Conservation (phyloP, 768 basidiomycete species). For the Leccinum variicolor region DNA sequence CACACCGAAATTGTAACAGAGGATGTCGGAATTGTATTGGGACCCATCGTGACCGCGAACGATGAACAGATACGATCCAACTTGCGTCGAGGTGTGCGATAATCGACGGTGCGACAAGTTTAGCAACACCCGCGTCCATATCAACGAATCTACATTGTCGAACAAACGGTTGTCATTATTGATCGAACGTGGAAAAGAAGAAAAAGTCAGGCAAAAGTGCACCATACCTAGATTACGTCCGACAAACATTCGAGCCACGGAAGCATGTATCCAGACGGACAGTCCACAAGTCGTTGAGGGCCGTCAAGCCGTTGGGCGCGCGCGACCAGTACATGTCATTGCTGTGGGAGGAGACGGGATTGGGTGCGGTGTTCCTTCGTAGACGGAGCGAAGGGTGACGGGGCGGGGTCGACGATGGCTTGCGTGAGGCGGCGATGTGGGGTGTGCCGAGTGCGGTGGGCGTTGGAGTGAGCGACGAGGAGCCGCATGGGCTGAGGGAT, state of each 20-base stretch:
- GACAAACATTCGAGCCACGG: conserved; percentile 63
- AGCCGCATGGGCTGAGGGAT: background rate
- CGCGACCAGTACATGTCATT: conserved; percentile 81
- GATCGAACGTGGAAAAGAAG: background rate
- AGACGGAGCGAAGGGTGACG: conserved; percentile 27
- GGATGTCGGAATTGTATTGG: conserved; percentile 69
- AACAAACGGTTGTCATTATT: background rate
- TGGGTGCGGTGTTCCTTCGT: conserved; percentile 22
- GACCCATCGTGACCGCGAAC: conserved; percentile 84
- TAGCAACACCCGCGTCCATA: conserved; percentile 28
- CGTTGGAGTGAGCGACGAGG: conserved; percentile 12
- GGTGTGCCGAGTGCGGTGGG: conserved; percentile 25
- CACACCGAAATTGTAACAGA: conserved; percentile 84
- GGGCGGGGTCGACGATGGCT: conserved; percentile 31
- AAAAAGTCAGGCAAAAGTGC: background rate
- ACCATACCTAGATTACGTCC: conserved; percentile 81
- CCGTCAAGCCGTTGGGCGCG: conserved; percentile 84
- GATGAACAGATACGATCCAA: conserved; percentile 89
- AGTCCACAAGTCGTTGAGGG: conserved; percentile 88
- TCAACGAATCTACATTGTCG: conserved; percentile 22
- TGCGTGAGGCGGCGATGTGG: conserved; percentile 25
- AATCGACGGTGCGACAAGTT: conserved; percentile 53
- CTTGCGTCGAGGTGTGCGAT: conserved; percentile 84
- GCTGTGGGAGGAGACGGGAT: conserved; percentile 59
- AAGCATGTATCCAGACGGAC: conserved; percentile 39